Evolutionary conservation across 1,284 basidiomycete genomes (phyloP), one percentile per base, ranked within the genome.

Genomic region (Leccinum pachyderme): DNA sequence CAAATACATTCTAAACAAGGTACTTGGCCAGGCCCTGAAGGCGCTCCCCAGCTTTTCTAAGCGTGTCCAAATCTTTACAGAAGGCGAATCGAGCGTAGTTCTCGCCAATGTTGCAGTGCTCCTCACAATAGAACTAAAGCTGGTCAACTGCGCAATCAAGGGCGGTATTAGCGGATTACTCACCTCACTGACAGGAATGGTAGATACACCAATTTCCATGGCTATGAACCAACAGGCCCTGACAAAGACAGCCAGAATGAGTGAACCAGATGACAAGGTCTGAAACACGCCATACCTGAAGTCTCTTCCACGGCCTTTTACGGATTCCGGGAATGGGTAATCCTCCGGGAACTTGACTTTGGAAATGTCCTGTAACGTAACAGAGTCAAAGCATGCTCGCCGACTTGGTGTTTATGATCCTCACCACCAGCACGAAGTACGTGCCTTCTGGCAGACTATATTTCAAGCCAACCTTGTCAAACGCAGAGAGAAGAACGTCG

Each of bases 171-270:
- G 7, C 3, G 13, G 47, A 53, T 11, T 33, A 70, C 81, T 66
- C 64, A 93, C 91, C 81, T 95, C 94, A 77, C 93, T 95, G 54
- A 94, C 91, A 6, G 94, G 94, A 59, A 97, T 97, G 12, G 87
- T 86, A 39, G 94, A 95, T 22, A 97, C 94, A 22, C 91, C 91
- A 43, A 95, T 73, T 68, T 93, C 88, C 72, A 88, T 77, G 1
- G 92, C 93, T 61, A 95, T 87, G 76, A 94, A 95, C 93, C 93
- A 96, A 67, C 87, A 89, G 29, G 89, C 88, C 65, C 90, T 93
- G 53, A 39, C 39, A 39, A 24, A 51, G 24, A 37, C 27, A 7
- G 18, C 18, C 18, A 18, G 18, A 18, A 59, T 54, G 52, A 55
- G 33, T 39, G 33, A 43, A 12, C 11, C 41, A 31, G 32, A 41